Evolutionary conservation across 1,284 basidiomycete species (phyloP), one percentile per base, ranked within the genome.

Genomic region (Butyriboletus appendiculatus): DNA sequence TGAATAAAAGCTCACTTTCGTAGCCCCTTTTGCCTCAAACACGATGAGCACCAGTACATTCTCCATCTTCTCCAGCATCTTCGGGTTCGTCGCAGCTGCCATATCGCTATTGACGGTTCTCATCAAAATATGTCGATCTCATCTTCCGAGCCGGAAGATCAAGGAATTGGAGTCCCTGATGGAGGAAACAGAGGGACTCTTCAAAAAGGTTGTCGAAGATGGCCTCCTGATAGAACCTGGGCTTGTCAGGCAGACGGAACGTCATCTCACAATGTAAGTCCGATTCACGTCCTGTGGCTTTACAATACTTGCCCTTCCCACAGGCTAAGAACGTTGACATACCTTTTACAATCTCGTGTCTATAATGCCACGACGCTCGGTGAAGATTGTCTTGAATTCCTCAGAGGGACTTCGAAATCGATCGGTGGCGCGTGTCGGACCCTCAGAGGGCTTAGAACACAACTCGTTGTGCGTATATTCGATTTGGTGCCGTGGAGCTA

Each of bases 391-490:
- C 6, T 39, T 4, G 57, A 43, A 8, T 40, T 48, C 1, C 12
- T 42, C 20, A n/a, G 6, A 1, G 57, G 45, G 0, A 56, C 53
- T 2, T 59, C 57, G 14, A 4, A 0, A 4, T 16, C 41, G 0
- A 59, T 59, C 16, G 42, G 48, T 5, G 1, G 8, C 2, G 9
- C 22, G 3, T 59, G 48, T 10, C 42, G 15, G 8, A 32, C 57
- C 15, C 28, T 58, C 24, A 48, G 32, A 33, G 2, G 1, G 15
- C 40, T 59, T 1, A 46, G 39, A 24, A 52, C 48, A 0, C 12
- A 34, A 15, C n/a, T 58, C 12, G 38, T 49, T 10, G 57, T 58
- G 38, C 37, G 45, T 59, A 22, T 41, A 6, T 28, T 43, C 12
- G 1, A 14, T 18, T 18, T 26, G 7, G 22, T 2, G 16, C 5